Evolutionary conservation across 768 basidiomycete genomes (phyloP).

Genomic region (Goffeauzyma gilvescens): DNA sequence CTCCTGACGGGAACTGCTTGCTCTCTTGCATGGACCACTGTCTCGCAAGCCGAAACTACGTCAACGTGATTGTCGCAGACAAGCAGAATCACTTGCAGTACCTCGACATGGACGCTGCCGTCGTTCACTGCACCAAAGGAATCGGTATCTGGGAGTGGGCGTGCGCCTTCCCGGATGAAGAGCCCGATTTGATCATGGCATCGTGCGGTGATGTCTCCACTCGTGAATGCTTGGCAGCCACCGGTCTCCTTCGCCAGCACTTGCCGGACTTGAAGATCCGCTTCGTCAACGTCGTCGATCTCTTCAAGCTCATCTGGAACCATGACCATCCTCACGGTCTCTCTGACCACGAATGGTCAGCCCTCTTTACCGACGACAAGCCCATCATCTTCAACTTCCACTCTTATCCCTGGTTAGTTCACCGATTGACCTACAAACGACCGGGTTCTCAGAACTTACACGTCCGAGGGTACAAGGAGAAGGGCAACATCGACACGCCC

Average conservation of each 20-base stretch:
- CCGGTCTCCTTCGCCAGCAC: conserved; percentile 49
- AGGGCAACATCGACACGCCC: conserved; percentile 16
- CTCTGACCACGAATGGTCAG: conserved; percentile 42
- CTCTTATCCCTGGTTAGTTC: conserved; percentile 41
- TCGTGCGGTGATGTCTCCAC: conserved; percentile 51
- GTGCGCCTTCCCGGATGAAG: conserved; percentile 3
- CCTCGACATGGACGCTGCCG: conserved; percentile 12
- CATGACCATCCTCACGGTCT: conserved; percentile 53
- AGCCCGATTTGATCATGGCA: conserved; percentile 9
- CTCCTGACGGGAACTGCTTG: conserved; percentile 71
- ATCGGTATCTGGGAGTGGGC: conserved; percentile 13
- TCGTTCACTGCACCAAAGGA: conserved; percentile 11
- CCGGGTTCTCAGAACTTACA: conserved; percentile 12
- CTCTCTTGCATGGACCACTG: conserved; percentile 64
- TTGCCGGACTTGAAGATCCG: conserved; percentile 42
- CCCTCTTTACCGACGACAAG: conserved; percentile 52
- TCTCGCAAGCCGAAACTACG: conserved; percentile 56
- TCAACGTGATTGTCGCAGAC: conserved; percentile 12
- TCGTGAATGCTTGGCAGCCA: conserved; percentile 67
- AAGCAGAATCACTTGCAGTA: conserved; percentile 13
- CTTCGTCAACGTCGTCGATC: conserved; percentile 56
- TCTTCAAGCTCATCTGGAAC: conserved; percentile 9
- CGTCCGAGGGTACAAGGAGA: conserved; percentile 16
- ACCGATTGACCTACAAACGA: conserved; percentile 10
- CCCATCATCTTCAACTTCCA: conserved; percentile 64